A percentile compares a stretch with the other conserved stretches of the same genome.
These are phyloP conservation scores for Talaromyces stipitatus DNA, from an alignment of 495 filamentous ascomycete species.

Conservation along the genomic window DNA sequence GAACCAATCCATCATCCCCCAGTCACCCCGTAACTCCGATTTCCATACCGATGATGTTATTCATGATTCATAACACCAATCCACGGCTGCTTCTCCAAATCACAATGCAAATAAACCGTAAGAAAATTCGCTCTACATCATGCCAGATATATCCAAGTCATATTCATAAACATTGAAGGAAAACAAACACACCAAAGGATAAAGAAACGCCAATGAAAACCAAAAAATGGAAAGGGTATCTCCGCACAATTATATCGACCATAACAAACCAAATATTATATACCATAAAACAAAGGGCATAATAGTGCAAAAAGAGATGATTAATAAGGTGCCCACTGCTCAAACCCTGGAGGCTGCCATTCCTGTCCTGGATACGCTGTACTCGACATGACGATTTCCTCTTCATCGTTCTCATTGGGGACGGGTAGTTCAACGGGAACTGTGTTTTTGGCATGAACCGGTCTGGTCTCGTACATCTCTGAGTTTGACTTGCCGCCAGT, in stretches of 20 bases:
- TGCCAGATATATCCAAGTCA: not conserved
- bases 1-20: too few species aligned
- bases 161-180: not conserved
- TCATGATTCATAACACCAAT: too few species aligned
- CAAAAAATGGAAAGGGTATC: not conserved
- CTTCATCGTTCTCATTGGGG: slow-evolving; percentile 43
- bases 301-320: not conserved
- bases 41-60: too few species aligned
- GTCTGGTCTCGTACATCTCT: slow-evolving; percentile 13
- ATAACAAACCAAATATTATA: not conserved
- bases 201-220: not conserved
- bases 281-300: not conserved
- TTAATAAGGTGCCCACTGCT: slow-evolving; percentile 19
- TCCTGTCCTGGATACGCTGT: slow-evolving; percentile 79
- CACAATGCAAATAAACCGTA: not conserved
- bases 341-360: slow-evolving; percentile 54
- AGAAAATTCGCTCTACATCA: not conserved
- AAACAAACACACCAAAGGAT: not conserved
- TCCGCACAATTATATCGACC: not conserved
- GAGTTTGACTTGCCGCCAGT: not conserved
- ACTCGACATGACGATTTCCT: slow-evolving; percentile 60
- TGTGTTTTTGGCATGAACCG: slow-evolving; percentile 31
- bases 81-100: too few species aligned
- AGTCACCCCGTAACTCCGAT: too few species aligned
- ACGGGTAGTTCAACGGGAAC: slow-evolving; percentile 31